These are phyloP conservation scores for Elsinoe perseae DNA, from an alignment of 2,329 filamentous ascomycete genomes.

Conservation along the genomic window DNA sequence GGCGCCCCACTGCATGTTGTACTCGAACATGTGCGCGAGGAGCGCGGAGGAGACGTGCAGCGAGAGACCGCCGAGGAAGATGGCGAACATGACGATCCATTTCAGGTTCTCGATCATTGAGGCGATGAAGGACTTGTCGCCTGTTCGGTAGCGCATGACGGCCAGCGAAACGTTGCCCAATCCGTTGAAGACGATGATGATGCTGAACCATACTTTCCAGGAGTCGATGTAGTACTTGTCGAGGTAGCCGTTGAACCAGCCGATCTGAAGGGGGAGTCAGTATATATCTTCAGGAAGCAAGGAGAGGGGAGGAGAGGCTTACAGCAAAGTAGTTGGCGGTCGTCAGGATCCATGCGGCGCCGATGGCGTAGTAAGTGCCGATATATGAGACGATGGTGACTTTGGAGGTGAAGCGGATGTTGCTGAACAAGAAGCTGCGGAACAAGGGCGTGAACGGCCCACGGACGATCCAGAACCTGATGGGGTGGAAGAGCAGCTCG, in stretches of 20 bases:
- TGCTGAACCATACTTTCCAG: slow-evolving; percentile 55
- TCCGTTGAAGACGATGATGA: slow-evolving; percentile 57
- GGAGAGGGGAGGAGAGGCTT: slow-evolving; percentile 25
- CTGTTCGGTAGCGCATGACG: slow-evolving; percentile 55
- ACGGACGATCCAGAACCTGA: slow-evolving; percentile 52
- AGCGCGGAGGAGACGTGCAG: slow-evolving; percentile 76
- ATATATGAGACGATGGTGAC: slow-evolving; percentile 64
- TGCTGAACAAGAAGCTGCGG: slow-evolving; percentile 50
- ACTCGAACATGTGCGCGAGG: slow-evolving; percentile 73
- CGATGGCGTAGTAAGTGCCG: slow-evolving; percentile 64
- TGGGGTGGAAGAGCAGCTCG: slow-evolving; percentile 62
- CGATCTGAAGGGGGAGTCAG: neutral
- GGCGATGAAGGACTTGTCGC: slow-evolving; percentile 44
- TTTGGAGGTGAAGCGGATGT: slow-evolving; percentile 58
- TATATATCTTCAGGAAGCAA: neutral
- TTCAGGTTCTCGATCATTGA: slow-evolving; percentile 52
- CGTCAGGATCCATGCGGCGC: slow-evolving; percentile 56
- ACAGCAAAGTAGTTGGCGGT: slow-evolving; percentile 62
- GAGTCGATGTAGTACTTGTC: slow-evolving; percentile 61
- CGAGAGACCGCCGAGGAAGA: slow-evolving; percentile 75
- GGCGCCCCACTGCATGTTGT: slow-evolving; percentile 79
- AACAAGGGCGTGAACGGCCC: slow-evolving; percentile 62
- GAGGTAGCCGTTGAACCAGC: slow-evolving; percentile 51
- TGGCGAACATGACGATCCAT: slow-evolving; percentile 57
- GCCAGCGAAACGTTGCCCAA: slow-evolving; percentile 56